phyloP scores from a whole-genome alignment of 2,329 filamentous ascomycete species.

The Capronia americana region DNA sequence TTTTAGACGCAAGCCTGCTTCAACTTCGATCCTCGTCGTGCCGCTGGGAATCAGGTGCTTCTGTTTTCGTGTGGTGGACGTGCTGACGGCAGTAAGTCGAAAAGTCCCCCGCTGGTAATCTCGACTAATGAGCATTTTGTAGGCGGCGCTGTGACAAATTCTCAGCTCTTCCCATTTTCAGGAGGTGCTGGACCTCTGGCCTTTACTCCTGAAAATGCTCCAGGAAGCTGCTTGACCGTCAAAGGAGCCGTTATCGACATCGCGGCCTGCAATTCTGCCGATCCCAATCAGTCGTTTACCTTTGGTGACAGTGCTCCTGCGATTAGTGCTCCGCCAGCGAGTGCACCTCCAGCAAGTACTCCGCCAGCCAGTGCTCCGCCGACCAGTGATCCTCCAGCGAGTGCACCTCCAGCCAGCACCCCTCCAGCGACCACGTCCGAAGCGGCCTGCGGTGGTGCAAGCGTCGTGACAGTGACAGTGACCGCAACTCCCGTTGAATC shows the following conservation, averaged over 20 bases:
- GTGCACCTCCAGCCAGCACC: not conserved
- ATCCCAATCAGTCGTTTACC: constrained; percentile 27
- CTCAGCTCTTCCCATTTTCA: constrained; percentile 31
- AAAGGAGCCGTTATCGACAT: constrained; percentile 29
- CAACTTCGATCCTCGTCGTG: constrained; percentile 63
- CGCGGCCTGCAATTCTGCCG: constrained; percentile 24
- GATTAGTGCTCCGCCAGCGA: not conserved
- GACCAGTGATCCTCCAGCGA: not conserved
- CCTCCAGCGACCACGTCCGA: not conserved
- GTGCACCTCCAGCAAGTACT: not conserved
- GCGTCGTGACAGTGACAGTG: constrained; percentile 3
- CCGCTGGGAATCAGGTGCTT: constrained; percentile 59
- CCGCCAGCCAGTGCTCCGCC: not conserved
- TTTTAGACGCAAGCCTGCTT: constrained; percentile 62
- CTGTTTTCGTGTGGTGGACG: constrained; percentile 66
- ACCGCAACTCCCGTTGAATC: not conserved
- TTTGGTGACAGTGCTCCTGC: constrained; percentile 19
- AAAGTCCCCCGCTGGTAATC: not conserved
- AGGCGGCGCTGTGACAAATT: constrained; percentile 30
- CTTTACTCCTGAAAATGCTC: constrained; percentile 23
- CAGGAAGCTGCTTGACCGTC: constrained; percentile 31
- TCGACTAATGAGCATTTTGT: not conserved
- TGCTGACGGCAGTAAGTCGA: constrained; percentile 57
- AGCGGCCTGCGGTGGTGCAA: not conserved
- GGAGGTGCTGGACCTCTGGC: constrained; percentile 27